A percentile compares a stretch with the other conserved stretches of the same genome.
Conservation (phyloP, 2,329 filamentous ascomycete species). For the Gaeumannomyces tritici region DNA sequence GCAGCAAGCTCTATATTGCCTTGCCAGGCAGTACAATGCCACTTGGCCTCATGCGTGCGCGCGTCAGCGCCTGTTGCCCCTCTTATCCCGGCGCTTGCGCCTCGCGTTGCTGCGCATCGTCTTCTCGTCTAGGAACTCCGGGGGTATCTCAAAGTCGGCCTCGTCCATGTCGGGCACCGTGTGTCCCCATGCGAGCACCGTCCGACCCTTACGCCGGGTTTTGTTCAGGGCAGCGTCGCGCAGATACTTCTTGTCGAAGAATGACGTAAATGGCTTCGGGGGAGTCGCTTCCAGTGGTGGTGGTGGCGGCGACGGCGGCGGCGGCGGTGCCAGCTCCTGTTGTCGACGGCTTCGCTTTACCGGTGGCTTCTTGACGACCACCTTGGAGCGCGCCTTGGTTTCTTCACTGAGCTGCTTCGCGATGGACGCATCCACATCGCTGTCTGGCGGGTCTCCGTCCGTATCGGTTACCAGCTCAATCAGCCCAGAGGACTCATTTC, state of each 20-base stretch:
- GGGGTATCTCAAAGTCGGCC: slow-evolving; percentile 65
- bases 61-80: slow-evolving; percentile 22
- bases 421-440: slow-evolving; percentile 60
- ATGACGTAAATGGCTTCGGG: slow-evolving; percentile 67
- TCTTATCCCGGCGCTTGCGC: slow-evolving; percentile 50
- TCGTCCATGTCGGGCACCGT: slow-evolving; percentile 65
- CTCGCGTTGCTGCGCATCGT: slow-evolving; percentile 49
- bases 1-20: not conserved
- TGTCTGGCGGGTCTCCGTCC: slow-evolving; percentile 49
- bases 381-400: slow-evolving; percentile 44
- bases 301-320: slow-evolving; percentile 2
- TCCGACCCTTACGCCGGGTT: slow-evolving; percentile 59
- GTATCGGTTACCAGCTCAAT: not conserved
- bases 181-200: slow-evolving; percentile 70
- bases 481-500: not conserved
- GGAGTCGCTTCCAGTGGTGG: slow-evolving; percentile 25
- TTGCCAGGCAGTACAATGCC: not conserved
- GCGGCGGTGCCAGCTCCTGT: slow-evolving; percentile 12
- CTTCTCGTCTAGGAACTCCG: slow-evolving; percentile 49
- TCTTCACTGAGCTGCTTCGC: slow-evolving; percentile 71
- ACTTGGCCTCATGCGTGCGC: not conserved
- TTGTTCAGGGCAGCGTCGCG: slow-evolving; percentile 71
- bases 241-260: slow-evolving; percentile 72
- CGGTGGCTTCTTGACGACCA: slow-evolving; percentile 24
- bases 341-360: slow-evolving; percentile 19